A percentile compares a stretch with the other conserved stretches of the same genome.
These are phyloP conservation scores for Xylariomycetidae sp. DNA, from an alignment of 2,329 filamentous ascomycete species.

Conservation along the genomic window DNA sequence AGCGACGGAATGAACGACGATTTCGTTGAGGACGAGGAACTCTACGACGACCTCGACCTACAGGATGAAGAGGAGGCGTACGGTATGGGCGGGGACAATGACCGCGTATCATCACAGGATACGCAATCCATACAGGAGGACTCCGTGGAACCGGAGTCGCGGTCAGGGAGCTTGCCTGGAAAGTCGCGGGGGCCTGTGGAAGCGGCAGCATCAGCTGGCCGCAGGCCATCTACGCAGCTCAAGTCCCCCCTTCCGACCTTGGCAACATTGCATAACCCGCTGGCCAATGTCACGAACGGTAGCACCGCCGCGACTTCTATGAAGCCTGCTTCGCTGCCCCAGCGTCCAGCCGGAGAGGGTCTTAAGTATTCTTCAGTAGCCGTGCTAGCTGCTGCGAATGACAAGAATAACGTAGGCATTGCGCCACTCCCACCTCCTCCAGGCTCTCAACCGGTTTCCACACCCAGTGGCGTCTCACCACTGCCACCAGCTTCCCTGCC, in stretches of 20 bases:
- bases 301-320: constrained; percentile 54
- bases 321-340: constrained; percentile 88
- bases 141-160: constrained; percentile 53
- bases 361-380: constrained; percentile 97
- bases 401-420: constrained; percentile 85
- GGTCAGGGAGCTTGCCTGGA: constrained; percentile 38
- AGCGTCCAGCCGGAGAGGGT: constrained; percentile 79
- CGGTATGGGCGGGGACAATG: constrained; percentile 74
- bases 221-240: constrained; percentile 81
- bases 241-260: constrained; percentile 93
- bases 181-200: constrained; percentile 58
- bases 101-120: constrained; percentile 92
- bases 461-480: constrained; percentile 37
- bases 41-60: constrained; percentile 92
- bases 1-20: constrained; percentile 83
- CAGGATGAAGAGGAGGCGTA: constrained; percentile 88
- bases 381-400: constrained; percentile 84
- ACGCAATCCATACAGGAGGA: constrained; percentile 90
- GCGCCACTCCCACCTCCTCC: constrained; percentile 89
- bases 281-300: constrained; percentile 58
- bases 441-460: constrained; percentile 40
- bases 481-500: constrained; percentile 49
- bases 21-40: constrained; percentile 87
- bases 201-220: constrained; percentile 45
- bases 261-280: constrained; percentile 77